Evolutionary conservation across 768 basidiomycete genomes (phyloP).

Genomic region (Xerocomus potaroensis): DNA sequence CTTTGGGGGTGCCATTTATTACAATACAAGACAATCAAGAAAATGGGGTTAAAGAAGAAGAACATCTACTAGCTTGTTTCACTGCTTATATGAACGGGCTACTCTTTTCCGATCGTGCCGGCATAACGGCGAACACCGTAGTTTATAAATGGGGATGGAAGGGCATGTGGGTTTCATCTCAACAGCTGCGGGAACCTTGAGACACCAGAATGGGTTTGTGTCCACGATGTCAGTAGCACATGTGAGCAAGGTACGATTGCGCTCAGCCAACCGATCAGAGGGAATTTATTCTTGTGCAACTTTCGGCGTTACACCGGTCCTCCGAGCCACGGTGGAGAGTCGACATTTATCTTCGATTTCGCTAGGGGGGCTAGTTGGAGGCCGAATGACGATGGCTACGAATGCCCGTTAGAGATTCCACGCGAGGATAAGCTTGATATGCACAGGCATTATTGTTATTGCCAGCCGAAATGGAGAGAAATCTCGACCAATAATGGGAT

Average conservation of each 20-base stretch:
- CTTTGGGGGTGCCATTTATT: conserved; percentile 33
- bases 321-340: too few relatives aligned
- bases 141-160: neutral
- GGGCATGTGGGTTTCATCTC: neutral
- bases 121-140: conserved; percentile 5
- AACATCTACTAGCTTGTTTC: neutral
- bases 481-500: too few relatives aligned
- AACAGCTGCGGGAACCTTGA: neutral
- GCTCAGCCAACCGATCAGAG: conserved; percentile 5
- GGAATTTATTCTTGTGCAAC: neutral
- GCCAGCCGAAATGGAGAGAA: too few relatives aligned
- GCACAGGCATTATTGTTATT: too few relatives aligned
- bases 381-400: too few relatives aligned
- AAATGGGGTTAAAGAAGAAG: conserved; percentile 6
- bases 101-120: conserved; percentile 1
- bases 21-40: conserved; percentile 1
- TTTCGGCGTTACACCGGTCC: neutral
- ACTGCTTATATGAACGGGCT: conserved; percentile 12
- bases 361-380: too few relatives aligned
- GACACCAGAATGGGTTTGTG: neutral
- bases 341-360: too few relatives aligned
- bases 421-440: too few relatives aligned
- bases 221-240: conserved; percentile 5
- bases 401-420: too few relatives aligned
- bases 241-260: neutral